Base-by-base conservation (phyloP, 2,329 filamentous ascomycete species). In the Domatiomyces globalis region DNA sequence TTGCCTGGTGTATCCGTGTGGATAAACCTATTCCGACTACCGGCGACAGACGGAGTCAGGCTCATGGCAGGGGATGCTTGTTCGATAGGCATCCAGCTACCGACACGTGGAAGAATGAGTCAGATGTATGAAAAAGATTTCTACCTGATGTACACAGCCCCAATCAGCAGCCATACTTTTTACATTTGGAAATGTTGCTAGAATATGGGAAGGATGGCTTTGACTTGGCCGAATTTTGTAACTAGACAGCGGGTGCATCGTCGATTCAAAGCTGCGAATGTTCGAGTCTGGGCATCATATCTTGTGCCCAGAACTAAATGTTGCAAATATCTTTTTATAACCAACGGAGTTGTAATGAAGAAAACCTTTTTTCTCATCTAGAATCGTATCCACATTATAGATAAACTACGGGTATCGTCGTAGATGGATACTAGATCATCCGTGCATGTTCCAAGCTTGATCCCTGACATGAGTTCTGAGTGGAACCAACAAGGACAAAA, bases 11-110 rank as follows among this genome's bases (percentile, higher is more conserved):
- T 1, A 59, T 77, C 52, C 63, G 74, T 8, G 62, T 74, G 15
- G 72, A 76, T 46, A 79, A 78, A 62, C 76, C 76, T 1, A 64
- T 68, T 1, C 74, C 74, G 0, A 73, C 71, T 3, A 78, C 75
- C 0, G 73, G 73, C 12, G 69, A 73, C 48, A 63, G 69, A 8
- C 36, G 45, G 45, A 27, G 20, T 15, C 9, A 39, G 33, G 10
- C 33, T 15, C 33, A 39, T 39, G 15, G 10, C 33, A 39, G 12
- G 10, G 15, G 12, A 5, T 15, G 12, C 33, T 39, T 15, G 12
- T 5, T 39, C 12, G 10, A 39, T 10, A 5, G 10, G 4, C 10
- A 39, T 15, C 15, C 33, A 15, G 33, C 9, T 39, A 15, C 33
- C 12, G 33, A 39, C 12, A 39, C 10, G 12, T 39, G 33, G 33